Evolutionary conservation across 108 stramenopile genomes (phyloP), one percentile per base, ranked within the genome.

Genomic region (Pseudonitzschia delicatissima): DNA sequence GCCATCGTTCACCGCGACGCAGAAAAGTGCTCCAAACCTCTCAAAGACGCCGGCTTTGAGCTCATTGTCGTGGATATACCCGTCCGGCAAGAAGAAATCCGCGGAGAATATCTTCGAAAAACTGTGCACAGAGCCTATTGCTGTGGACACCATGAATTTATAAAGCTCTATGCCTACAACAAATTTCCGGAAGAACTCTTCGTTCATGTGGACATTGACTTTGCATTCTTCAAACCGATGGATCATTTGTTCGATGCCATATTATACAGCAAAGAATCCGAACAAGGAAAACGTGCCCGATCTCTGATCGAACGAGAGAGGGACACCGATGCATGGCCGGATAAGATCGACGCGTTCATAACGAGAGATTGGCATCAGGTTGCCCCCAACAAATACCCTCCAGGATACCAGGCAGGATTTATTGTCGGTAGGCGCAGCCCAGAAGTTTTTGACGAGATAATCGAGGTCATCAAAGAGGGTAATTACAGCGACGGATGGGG

Each of bases 231-330:
- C 23, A 55, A 72, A 49, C 89, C 89, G 1, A 79, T 90, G 89
- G 89, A 90, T 64, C 76, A 83, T 48, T 75, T 90, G 67, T 87
- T 76, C 55, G 89, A 90, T 77, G 78, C 80, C 50, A 90, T 90
- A 68, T 11, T 90, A 11, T 76, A 62, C 61, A 50, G 69, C 9
- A 26, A 53, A 31, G 69, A 71, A 18, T 75, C 72, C 7, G 37
- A 45, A 0, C 45, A 59, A 49, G 88, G 88, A 5, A 45, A 71
- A 55, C 21, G 35, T 36, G 86, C 86, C 4, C 57, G 89, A n/a
- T 25, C n/a, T 1, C 67, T 50, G 9, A 33, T 90, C 2, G 69
- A 76, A 27, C 0, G 81, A 42, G 79, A 87, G 53, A 70, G 79
- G 52, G 86, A 82, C 3, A 59, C 77, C 12, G 69, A 68, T 62